Evolutionary conservation across 192 early-diverging fungal species (phyloP).

Genomic region (Backusella macrospora): DNA sequence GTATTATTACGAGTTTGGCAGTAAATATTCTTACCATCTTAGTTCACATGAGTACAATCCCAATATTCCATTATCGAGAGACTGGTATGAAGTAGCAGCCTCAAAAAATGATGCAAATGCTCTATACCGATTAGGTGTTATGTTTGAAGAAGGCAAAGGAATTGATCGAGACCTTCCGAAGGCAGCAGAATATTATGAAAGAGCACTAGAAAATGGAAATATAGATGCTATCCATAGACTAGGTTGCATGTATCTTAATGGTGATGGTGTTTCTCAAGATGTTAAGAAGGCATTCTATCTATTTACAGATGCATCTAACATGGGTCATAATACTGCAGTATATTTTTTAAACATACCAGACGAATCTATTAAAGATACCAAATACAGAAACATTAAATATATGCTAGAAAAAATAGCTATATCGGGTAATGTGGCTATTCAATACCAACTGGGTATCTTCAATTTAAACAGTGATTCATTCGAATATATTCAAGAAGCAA

Average conservation of each 20-base stretch:
- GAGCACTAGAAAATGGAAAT: conserved; percentile 23
- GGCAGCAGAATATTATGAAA: conserved; percentile 29
- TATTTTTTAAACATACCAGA: neutral
- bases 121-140: conserved; percentile 34
- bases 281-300: neutral
- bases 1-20: neutral
- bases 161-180: conserved; percentile 27
- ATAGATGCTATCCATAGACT: conserved; percentile 25
- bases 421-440: neutral
- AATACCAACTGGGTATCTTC: neutral
- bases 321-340: neutral
- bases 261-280: neutral
- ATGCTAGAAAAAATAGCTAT: neutral
- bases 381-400: neutral
- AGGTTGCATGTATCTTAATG: neutral
- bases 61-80: neutral
- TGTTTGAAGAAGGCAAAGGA: conserved; percentile 34
- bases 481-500: neutral
- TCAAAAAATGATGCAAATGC: conserved; percentile 22
- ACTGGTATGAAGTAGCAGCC: neutral
- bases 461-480: neutral
- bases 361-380: neutral
- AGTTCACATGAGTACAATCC: neutral
- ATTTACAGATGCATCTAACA: neutral
- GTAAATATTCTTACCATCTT: neutral